Percentiles rank a stretch among this genome's conserved stretches.
Evolutionary conservation across 495 filamentous ascomycete species (phyloP).

Genomic region (Aspergillus wentii): DNA sequence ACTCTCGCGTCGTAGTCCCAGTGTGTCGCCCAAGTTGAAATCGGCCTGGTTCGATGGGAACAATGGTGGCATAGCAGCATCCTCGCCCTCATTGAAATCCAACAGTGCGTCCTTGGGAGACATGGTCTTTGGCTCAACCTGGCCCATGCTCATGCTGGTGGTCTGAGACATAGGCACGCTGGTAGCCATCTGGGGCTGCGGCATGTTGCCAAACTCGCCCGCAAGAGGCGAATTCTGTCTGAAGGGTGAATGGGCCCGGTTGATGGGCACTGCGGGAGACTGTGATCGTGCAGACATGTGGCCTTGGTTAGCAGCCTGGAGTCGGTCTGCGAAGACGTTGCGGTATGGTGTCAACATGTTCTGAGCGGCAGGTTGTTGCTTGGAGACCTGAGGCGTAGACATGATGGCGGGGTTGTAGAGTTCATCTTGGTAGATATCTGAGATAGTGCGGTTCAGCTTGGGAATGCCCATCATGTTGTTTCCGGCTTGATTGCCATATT

Average conservation of each 20-base stretch:
- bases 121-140: slow-evolving; percentile 69
- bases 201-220: slow-evolving; percentile 21
- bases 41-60: slow-evolving; percentile 53
- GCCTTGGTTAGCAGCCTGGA: slow-evolving; percentile 73
- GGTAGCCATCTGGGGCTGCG: slow-evolving; percentile 32
- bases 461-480: slow-evolving; percentile 48
- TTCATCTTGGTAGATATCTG: slow-evolving; percentile 80
- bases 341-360: slow-evolving; percentile 52
- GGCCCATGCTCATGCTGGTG: slow-evolving; percentile 25
- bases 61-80: slow-evolving; percentile 57
- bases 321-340: slow-evolving; percentile 63
- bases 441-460: slow-evolving; percentile 80
- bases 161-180: slow-evolving; percentile 33
- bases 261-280: slow-evolving; percentile 46
- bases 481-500: slow-evolving; percentile 27
- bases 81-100: slow-evolving; percentile 73
- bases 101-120: slow-evolving; percentile 91
- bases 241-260: slow-evolving; percentile 80
- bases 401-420: slow-evolving; percentile 69
- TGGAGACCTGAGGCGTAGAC: slow-evolving; percentile 41
- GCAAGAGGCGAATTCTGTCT: slow-evolving; percentile 66
- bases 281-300: slow-evolving; percentile 59
- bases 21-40: slow-evolving; percentile 35
- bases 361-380: slow-evolving; percentile 25
- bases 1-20: slow-evolving; percentile 39